Conservation (phyloP, 208 protist species). For the Pavlovales sp. region DNA sequence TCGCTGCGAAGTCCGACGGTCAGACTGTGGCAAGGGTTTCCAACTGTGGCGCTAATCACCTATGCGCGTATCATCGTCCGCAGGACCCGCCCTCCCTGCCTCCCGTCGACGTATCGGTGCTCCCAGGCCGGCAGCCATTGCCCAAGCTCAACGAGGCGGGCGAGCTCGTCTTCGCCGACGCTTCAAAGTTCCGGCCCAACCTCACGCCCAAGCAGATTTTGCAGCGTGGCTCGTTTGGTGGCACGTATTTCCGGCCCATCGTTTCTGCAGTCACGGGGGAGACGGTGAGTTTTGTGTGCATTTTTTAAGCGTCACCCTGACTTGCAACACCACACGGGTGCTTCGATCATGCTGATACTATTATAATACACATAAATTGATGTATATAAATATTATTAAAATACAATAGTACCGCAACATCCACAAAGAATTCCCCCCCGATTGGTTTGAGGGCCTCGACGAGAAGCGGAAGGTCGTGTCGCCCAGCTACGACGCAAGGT, state of each 20-base stretch:
- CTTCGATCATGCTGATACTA: too few species aligned
- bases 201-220: conserved; percentile 13
- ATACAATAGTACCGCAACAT: background rate
- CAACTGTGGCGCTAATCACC: too few species aligned
- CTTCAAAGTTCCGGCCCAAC: conserved; percentile 5
- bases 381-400: too few species aligned
- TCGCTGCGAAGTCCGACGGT: too few species aligned
- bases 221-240: conserved; percentile 11
- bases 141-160: background rate
- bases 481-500: background rate
- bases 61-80: too few species aligned
- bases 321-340: too few species aligned
- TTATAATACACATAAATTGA: too few species aligned
- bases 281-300: background rate
- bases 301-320: too few species aligned
- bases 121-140: background rate
- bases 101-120: background rate
- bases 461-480: background rate
- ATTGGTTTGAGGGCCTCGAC: conserved; percentile 15
- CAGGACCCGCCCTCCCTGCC: background rate
- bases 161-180: conserved; percentile 7
- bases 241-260: conserved; percentile 13
- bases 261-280: background rate
- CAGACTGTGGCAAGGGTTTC: too few species aligned
- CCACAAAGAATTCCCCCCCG: background rate